Evolutionary conservation across 2,329 filamentous ascomycete genomes (phyloP).

Genomic region (Phialophora macrospora): DNA sequence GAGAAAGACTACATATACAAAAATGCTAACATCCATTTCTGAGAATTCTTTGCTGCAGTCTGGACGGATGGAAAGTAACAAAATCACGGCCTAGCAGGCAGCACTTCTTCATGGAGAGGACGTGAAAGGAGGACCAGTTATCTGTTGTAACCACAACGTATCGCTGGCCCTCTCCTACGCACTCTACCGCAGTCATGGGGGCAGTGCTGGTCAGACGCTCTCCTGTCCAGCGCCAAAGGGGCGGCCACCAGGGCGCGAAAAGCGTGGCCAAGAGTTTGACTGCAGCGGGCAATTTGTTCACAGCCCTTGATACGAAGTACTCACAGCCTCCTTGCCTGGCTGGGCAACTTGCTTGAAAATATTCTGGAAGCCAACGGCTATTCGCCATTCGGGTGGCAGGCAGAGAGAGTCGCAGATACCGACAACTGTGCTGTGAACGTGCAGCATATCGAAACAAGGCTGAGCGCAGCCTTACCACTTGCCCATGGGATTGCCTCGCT

Average conservation of each 20-base stretch:
- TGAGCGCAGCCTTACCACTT: background rate
- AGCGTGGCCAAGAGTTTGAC: background rate
- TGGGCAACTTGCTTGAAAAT: background rate
- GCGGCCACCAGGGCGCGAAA: background rate
- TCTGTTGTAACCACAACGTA: background rate
- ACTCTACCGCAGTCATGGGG: background rate
- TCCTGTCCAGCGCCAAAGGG: background rate
- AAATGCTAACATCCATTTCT: background rate
- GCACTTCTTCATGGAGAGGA: background rate
- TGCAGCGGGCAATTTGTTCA: background rate
- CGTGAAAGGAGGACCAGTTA: background rate
- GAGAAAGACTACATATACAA: background rate
- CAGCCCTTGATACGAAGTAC: background rate
- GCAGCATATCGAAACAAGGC: background rate
- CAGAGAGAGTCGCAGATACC: background rate
- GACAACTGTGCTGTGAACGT: background rate
- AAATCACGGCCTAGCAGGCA: background rate
- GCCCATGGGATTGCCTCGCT: background rate
- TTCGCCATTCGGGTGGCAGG: background rate
- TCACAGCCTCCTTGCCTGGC: background rate
- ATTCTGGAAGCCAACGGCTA: background rate
- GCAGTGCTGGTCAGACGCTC: background rate
- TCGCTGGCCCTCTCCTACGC: background rate
- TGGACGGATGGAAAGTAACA: background rate
- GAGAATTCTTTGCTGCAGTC: background rate